phyloP scores from a whole-genome alignment of 83 land plant species.

The Picea abies region DNA sequence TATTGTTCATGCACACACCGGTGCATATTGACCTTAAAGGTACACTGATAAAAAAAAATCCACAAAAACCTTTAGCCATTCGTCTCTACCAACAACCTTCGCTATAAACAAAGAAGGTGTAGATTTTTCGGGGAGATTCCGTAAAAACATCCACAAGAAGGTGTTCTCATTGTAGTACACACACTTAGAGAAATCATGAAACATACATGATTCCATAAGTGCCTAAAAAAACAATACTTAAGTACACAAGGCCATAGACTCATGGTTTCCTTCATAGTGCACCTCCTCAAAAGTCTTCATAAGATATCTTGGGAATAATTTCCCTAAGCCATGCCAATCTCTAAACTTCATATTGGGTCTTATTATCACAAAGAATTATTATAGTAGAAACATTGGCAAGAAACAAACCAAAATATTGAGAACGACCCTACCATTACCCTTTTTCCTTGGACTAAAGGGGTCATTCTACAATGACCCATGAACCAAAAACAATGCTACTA shows the following conservation, averaged over 20 bases:
- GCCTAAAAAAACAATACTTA: slow-evolving; percentile 32
- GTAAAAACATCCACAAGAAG: too few relatives aligned
- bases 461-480: slow-evolving; percentile 35
- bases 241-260: slow-evolving; percentile 28
- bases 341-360: background rate
- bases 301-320: slow-evolving; percentile 7
- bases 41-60: too few relatives aligned
- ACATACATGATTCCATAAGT: slow-evolving; percentile 33
- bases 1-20: too few relatives aligned
- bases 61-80: too few relatives aligned
- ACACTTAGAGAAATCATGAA: slow-evolving; percentile 22
- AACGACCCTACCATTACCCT: slow-evolving; percentile 8
- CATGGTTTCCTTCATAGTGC: background rate
- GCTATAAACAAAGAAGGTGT: too few relatives aligned
- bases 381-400: slow-evolving; percentile 38
- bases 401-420: slow-evolving; percentile 26
- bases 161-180: too few relatives aligned
- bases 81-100: too few relatives aligned
- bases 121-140: too few relatives aligned
- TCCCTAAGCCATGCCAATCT: background rate
- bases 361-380: slow-evolving; percentile 21
- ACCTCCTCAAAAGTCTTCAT: background rate
- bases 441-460: slow-evolving; percentile 10
- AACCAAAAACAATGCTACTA: slow-evolving; percentile 58
- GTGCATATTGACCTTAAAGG: too few relatives aligned